These are phyloP conservation scores for Stephania japonica DNA, from an alignment of 164 flowering plant species.

Conservation along the genomic window DNA sequence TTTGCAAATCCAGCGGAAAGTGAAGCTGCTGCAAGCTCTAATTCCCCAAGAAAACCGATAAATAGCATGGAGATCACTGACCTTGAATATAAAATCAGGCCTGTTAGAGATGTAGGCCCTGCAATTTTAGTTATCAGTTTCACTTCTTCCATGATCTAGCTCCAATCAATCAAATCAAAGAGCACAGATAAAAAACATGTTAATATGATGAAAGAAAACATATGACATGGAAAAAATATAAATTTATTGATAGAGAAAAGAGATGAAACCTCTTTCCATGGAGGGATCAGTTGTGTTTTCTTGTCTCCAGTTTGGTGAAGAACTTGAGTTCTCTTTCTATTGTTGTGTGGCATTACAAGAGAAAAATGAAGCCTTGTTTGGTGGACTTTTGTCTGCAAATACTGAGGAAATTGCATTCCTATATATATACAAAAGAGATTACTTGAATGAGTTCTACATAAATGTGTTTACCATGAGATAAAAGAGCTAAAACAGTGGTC, in stretches of 20 bases:
- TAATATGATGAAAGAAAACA: neutral
- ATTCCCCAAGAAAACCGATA: constrained; percentile 15
- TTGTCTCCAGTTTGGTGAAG: constrained; percentile 7
- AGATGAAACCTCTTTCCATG: constrained; percentile 15
- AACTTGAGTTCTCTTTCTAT: constrained; percentile 4
- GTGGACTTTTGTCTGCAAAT: neutral
- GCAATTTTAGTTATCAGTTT: constrained; percentile 11
- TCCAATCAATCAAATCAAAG: constrained; percentile 8
- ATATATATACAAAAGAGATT: neutral
- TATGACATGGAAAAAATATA: neutral
- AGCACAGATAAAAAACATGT: constrained; percentile 4
- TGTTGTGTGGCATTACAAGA: constrained; percentile 7
- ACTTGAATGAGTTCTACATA: neutral
- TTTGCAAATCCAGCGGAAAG: constrained; percentile 19
- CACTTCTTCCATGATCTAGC: constrained; percentile 17
- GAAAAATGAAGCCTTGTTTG: neutral
- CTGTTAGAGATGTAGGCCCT: constrained; percentile 16
- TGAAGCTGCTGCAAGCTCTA: constrained; percentile 15
- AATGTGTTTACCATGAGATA: constrained; percentile 6
- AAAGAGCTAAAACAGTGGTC: neutral
- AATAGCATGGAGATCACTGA: constrained; percentile 16
- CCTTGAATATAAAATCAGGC: constrained; percentile 16
- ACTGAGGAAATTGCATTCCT: neutral
- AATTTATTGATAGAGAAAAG: constrained; percentile 4
- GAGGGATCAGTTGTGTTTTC: constrained; percentile 6